A percentile compares a stretch with the other conserved stretches of the same genome.
Conservation (phyloP, 140 eudicot species). For the Bidens hawaiensis region DNA sequence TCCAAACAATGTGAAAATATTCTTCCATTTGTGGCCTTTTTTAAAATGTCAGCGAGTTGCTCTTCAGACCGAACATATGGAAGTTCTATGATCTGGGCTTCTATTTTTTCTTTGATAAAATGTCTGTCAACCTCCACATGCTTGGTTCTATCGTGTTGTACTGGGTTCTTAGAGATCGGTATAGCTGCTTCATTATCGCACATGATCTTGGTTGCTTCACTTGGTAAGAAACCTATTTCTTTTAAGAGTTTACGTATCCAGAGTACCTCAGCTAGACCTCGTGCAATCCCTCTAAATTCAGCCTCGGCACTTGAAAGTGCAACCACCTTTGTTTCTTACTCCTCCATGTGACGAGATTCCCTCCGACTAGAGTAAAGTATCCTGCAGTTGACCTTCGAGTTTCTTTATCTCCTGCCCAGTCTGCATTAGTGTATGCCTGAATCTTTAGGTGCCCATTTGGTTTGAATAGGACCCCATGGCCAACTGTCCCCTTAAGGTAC, state of each 20-base stretch:
- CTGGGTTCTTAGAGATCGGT: background rate
- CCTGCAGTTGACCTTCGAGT: too few relatives aligned
- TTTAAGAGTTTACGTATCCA: background rate
- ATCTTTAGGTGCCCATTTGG: too few relatives aligned
- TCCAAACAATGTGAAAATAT: background rate
- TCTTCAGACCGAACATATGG: background rate
- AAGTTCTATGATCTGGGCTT: background rate
- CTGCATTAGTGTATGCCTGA: too few relatives aligned
- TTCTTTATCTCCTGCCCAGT: too few relatives aligned
- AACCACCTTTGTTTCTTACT: too few relatives aligned
- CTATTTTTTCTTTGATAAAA: background rate
- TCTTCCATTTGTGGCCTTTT: too few relatives aligned
- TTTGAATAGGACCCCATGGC: too few relatives aligned
- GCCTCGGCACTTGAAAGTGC: too few relatives aligned
- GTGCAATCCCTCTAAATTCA: background rate
- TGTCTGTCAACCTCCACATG: background rate
- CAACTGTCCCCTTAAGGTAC: too few relatives aligned
- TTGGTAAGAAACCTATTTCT: background rate
- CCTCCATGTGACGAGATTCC: too few relatives aligned
- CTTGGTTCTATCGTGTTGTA: background rate
- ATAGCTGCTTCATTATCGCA: too few relatives aligned
- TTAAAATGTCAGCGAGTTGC: background rate
- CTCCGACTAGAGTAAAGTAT: too few relatives aligned
- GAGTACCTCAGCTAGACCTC: background rate
- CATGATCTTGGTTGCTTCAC: background rate